Evolutionary conservation across 2,329 filamentous ascomycete genomes (phyloP).

Genomic region (Hypoxylon sp.): DNA sequence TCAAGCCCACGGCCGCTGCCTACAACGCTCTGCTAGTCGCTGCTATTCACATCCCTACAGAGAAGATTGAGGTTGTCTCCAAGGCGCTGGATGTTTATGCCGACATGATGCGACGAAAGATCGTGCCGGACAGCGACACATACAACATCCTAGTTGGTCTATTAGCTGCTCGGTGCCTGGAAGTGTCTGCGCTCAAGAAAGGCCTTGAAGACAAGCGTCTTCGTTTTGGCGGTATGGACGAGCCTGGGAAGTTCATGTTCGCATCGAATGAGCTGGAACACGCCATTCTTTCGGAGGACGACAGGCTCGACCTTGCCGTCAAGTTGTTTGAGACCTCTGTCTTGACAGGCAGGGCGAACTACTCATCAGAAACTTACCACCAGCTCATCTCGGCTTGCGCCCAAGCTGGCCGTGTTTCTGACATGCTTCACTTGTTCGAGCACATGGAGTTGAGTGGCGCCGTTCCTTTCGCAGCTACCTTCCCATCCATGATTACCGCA

Average conservation of each 20-base stretch:
- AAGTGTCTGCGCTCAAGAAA: conserved; percentile 79
- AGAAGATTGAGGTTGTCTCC: conserved; percentile 85
- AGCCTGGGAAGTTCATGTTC: conserved; percentile 78
- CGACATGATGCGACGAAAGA: conserved; percentile 90
- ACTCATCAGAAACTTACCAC: conserved; percentile 86
- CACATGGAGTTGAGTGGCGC: conserved; percentile 88
- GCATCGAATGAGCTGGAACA: conserved; percentile 88
- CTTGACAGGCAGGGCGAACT: conserved; percentile 70
- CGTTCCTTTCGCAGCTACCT: conserved; percentile 82
- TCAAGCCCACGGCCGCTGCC: conserved; percentile 84
- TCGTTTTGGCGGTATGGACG: conserved; percentile 79
- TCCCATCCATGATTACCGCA: conserved; percentile 94
- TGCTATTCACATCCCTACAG: conserved; percentile 82
- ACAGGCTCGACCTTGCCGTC: conserved; percentile 85
- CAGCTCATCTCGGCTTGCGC: conserved; percentile 90
- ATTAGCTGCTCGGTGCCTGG: conserved; percentile 82
- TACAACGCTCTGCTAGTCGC: conserved; percentile 92
- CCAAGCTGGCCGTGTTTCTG: conserved; percentile 80
- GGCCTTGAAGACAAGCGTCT: conserved; percentile 82
- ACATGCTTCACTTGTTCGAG: conserved; percentile 91
- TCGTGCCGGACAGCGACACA: conserved; percentile 84
- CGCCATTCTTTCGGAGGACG: conserved; percentile 87
- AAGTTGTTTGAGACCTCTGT: conserved; percentile 86
- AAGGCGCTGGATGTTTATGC: conserved; percentile 96
- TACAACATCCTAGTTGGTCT: conserved; percentile 90